Base-by-base conservation (phyloP, 192 early-diverging fungal species). In the Funneliformis geosporum region DNA sequence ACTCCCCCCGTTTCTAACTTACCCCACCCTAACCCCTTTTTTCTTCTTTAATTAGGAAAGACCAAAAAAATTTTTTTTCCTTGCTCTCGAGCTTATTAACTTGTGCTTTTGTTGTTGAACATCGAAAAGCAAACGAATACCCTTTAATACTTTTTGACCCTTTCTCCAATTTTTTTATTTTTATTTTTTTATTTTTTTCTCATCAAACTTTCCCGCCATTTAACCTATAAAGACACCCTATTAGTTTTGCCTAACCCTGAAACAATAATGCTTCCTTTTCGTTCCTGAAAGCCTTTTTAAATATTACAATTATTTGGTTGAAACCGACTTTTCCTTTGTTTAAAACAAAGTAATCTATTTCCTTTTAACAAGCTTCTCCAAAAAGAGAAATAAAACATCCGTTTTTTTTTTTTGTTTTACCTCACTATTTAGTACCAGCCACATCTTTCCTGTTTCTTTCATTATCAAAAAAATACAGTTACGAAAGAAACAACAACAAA, bases 71-170 rank as follows among this genome's bases (percentile, higher is more conserved):
- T 68, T 40, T 16, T 68, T 33, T 18, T 68, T 21, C 16, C 23
- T 69, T 7, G 16, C 39, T 43, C 9, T 69, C 38, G 67, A 69
- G 67, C 23, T 69, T 43, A 43, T 43, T n/a, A 43, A 16, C n/a
- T 69, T 33, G 66, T 39, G 67, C 67, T 69, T 69, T 69, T 69
- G 67, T 69, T 69, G 67, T 69, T 69, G 67, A 69, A 69, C 67
- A 69, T 69, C 67, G 67, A 69, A 69, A 69, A 69, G 67, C 67
- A 69, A 68, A 33, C 40, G 21, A 67, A 5, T 38, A 27, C 65
- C 28, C 33, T 67, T 67, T 67, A 69, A 55, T 55, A 55, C 50
- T 55, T 68, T n/a, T 68, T 40, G 10, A 39, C 28, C 16, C 28
- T 6, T 16, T n/a, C 21, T 42, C 21, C 7, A 43, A 43, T 21